These are phyloP conservation scores for Coemansia sp. DNA, from an alignment of 371 early-diverging fungal species.

Conservation along the genomic window DNA sequence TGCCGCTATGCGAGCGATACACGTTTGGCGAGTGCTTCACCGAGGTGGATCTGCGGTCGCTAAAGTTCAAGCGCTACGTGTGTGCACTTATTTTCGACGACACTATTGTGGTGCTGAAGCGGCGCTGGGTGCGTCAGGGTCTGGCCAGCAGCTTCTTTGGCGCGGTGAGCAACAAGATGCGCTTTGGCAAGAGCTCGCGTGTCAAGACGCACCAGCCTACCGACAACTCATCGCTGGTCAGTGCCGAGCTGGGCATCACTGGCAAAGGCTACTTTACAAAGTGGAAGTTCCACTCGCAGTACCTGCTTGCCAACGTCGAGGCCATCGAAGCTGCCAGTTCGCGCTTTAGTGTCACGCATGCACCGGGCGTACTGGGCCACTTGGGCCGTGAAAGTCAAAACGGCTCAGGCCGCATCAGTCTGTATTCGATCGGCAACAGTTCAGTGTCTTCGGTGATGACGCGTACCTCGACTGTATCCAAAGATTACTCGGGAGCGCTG, in stretches of 20 bases:
- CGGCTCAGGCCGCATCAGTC: conserved; percentile 47
- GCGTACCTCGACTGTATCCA: conserved; percentile 53
- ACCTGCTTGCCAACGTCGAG: conserved; percentile 59
- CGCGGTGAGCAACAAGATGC: conserved; percentile 53
- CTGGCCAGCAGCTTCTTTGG: conserved; percentile 58
- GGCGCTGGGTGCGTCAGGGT: conserved; percentile 62
- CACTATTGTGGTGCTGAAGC: conserved; percentile 61
- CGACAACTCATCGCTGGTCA: conserved; percentile 54
- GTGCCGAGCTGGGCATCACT: conserved; percentile 57
- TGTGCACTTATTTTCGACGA: conserved; percentile 65
- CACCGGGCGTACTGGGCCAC: conserved; percentile 48
- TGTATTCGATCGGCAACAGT: conserved; percentile 55
- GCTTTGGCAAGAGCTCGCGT: conserved; percentile 48
- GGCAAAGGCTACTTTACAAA: conserved; percentile 65
- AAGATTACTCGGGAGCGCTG: conserved; percentile 56
- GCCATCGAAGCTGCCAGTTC: conserved; percentile 59
- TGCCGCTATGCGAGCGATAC: conserved; percentile 59
- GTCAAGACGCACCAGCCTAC: conserved; percentile 25
- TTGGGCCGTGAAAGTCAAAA: conserved; percentile 54
- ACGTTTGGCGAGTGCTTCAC: conserved; percentile 67
- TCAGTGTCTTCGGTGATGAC: conserved; percentile 57
- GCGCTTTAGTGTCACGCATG: conserved; percentile 53
- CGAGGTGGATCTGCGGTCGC: conserved; percentile 59
- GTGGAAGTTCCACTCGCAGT: conserved; percentile 65
- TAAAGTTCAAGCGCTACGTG: conserved; percentile 62